Evolutionary conservation across 2,329 filamentous ascomycete genomes (phyloP), one percentile per base, ranked within the genome.

Genomic region (Aureobasidium zeae): DNA sequence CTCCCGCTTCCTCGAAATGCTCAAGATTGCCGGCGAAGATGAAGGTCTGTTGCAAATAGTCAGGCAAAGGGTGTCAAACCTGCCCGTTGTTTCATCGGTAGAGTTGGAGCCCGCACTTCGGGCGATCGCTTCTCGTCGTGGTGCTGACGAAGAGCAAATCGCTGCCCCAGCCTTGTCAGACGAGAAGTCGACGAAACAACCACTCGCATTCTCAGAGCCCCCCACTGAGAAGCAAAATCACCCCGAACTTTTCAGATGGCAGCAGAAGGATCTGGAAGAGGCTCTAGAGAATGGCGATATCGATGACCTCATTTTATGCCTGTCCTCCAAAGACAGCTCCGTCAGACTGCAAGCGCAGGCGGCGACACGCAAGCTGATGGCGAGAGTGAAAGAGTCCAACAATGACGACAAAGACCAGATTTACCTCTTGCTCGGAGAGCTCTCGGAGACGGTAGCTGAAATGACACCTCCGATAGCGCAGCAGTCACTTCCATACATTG

Each of bases 331-430:
- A 34, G 78, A 91, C 55, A 68, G 71, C 25, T 81, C 83, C 58
- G 82, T 94, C 51, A 77, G 88, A 37, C 78, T 81, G 48, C 86
- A 95, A 64, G 84, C 86, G 4, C 67, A 83, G 13, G 76, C 71
- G 28, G 81, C 78, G 53, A 69, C 88, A 30, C 69, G 77, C 38
- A 84, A 83, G 57, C 73, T 76, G 35, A 69, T 72, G 62, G 57
- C 62, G 11, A 70, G 66, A 36, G 60, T 77, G 3, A 64, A 70
- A 58, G 76, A 77, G 41, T 88, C 83, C 0, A 72, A 75, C 1
- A 80, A 87, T 53, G 73, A 79, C 33, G 86, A 93, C 55, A 82
- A 79, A 55, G 78, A 85, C 26, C 81, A 88, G 48, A 66, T 88
- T 4, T 88, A 83, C 68, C 71, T 94, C 8, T 72, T 95, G 3